Evolutionary conservation across 192 early-diverging fungal species (phyloP).

Genomic region (Kickxella alabastrina): DNA sequence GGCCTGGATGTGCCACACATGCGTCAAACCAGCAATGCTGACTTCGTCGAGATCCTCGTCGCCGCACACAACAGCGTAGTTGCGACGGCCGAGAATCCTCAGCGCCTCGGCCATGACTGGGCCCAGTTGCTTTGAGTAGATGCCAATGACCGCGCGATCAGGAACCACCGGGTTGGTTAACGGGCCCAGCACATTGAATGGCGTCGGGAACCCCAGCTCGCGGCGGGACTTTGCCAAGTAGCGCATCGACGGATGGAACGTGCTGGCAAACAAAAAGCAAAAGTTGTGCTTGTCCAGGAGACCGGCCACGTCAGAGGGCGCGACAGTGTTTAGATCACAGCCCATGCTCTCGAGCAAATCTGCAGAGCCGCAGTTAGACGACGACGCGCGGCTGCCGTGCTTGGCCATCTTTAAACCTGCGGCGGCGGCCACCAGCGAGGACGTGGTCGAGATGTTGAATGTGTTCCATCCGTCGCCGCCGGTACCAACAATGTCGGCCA

Average conservation of each 20-base stretch:
- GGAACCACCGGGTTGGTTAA: slow-evolving; percentile 86
- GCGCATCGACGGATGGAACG: slow-evolving; percentile 89
- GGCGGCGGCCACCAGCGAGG: slow-evolving; percentile 87
- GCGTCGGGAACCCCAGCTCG: slow-evolving; percentile 88
- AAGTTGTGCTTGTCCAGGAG: slow-evolving; percentile 65
- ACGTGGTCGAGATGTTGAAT: slow-evolving; percentile 94
- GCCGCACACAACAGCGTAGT: slow-evolving; percentile 90
- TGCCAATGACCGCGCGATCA: slow-evolving; percentile 80
- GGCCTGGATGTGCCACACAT: slow-evolving; percentile 79
- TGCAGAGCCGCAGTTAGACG: slow-evolving; percentile 88
- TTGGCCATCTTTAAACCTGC: slow-evolving; percentile 88
- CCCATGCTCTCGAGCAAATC: slow-evolving; percentile 87
- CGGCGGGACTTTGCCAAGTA: slow-evolving; percentile 66
- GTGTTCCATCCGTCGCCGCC: slow-evolving; percentile 98
- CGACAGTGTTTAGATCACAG: slow-evolving; percentile 64
- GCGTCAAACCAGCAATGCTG: slow-evolving; percentile 80
- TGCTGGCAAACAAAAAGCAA: slow-evolving; percentile 91
- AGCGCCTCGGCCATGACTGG: slow-evolving; percentile 80
- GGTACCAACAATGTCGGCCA: slow-evolving; percentile 94
- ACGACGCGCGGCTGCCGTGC: slow-evolving; percentile 91
- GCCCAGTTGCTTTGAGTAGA: slow-evolving; percentile 78
- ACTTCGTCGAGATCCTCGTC: slow-evolving; percentile 89
- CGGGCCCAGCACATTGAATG: slow-evolving; percentile 93
- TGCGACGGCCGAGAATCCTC: slow-evolving; percentile 67
- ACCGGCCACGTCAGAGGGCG: slow-evolving; percentile 62